Evolutionary conservation across 139 green algal species (phyloP), one percentile per base, ranked within the genome.

Genomic region (Picochlorum sp.): DNA sequence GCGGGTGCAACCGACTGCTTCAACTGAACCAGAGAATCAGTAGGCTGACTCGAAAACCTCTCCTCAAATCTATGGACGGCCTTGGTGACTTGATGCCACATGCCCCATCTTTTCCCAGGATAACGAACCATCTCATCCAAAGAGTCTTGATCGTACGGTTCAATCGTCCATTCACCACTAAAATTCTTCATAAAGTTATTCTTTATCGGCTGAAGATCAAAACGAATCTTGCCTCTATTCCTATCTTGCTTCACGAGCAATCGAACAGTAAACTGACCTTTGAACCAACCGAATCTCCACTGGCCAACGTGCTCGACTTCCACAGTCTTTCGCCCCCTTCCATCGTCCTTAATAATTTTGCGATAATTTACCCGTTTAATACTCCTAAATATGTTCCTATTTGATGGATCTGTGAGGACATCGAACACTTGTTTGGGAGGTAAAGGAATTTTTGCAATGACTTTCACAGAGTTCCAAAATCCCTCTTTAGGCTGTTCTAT

Each of bases 311-410:
- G 79, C 52, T 86, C 79, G 8, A 85, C 60, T 44, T 82, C 67
- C 3, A 85, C 47, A 25, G 50, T 60, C 56, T 79, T 55, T 39
- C 51, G 60, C 26, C 68, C 61, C 7, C 31, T 18, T 20, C 39
- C 50, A 31, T 84, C 63, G 29, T 85, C 68, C 33, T 74, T 50
- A 9, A 86, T 12, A 9, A 87, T 57, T 39, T 67, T 68, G 2
- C 79, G 56, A n/a, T 64, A 61, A 13, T 53, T 59, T 13, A 84
- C 44, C 9, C 69, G 69, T 63, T 87, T 88, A 52, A 87, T 73
- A 18, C 49, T 57, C 22, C 66, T 68, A 50, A 87, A 86, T 22
- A 80, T 50, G 29, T 41, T 62, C 20, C 37, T 32, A 47, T 86
- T 81, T 22, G 69, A 55, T 8, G 69, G 73, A 44, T 76, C 51